Conservation (phyloP, 768 basidiomycete genomes). For the Suillus brevipes region DNA sequence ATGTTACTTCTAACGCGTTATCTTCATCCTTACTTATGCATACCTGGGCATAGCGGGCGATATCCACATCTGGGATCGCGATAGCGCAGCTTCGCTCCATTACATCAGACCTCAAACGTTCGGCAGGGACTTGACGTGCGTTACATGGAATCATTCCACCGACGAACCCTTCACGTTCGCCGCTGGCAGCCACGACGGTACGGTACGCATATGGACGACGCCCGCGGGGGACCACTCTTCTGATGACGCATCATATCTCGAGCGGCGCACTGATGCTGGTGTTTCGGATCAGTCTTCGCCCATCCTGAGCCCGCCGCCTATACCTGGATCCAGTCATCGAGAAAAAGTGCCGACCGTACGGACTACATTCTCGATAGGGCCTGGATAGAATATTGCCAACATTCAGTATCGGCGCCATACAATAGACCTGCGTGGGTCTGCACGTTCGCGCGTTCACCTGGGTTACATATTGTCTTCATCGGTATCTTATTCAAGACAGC, state of each 20-base stretch:
- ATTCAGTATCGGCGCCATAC: not conserved
- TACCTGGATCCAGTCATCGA: not conserved
- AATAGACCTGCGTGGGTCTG: not conserved
- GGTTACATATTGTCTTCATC: not conserved
- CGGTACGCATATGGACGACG: slow-evolving; percentile 70
- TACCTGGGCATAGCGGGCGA: slow-evolving; percentile 60
- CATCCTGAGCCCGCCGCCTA: not conserved
- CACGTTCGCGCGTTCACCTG: not conserved
- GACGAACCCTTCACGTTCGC: slow-evolving; percentile 56
- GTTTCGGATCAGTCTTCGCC: not conserved
- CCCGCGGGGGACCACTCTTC: slow-evolving; percentile 25
- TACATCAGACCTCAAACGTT: slow-evolving; percentile 62
- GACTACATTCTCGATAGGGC: slow-evolving; percentile 2
- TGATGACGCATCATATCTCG: slow-evolving; percentile 27
- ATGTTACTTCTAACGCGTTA: slow-evolving; percentile 8
- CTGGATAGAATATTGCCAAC: not conserved
- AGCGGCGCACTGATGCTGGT: slow-evolving; percentile 21
- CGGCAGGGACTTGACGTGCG: slow-evolving; percentile 73
- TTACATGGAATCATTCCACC: slow-evolving; percentile 75
- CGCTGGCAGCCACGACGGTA: slow-evolving; percentile 77
- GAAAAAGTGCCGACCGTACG: not conserved
- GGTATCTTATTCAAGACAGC: not conserved
- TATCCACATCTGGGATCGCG: slow-evolving; percentile 85
- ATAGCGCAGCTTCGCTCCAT: slow-evolving; percentile 71
- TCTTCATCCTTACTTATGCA: slow-evolving; percentile 4